Evolutionary conservation across 306 rosid genomes (phyloP).

Genomic region (Vigna radiata): DNA sequence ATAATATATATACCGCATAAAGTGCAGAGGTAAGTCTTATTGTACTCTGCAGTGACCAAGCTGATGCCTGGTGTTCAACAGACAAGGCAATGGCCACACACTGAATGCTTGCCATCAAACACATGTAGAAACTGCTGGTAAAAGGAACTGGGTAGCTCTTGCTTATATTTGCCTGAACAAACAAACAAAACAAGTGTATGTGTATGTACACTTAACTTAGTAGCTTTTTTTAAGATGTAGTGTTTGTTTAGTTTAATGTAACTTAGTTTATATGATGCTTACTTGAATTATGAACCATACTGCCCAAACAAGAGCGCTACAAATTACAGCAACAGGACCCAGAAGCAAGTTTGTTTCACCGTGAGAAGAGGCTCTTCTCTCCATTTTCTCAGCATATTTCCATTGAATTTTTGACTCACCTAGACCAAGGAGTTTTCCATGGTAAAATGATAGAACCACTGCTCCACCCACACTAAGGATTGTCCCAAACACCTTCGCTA

Average conservation of each 20-base stretch:
- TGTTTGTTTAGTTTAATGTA: neutral
- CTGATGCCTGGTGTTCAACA: conserved; percentile 51
- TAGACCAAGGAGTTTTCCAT: conserved; percentile 56
- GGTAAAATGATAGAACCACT: conserved; percentile 76
- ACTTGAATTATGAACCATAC: conserved; percentile 73
- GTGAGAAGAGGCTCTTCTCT: conserved; percentile 34
- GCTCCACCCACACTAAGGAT: conserved; percentile 76
- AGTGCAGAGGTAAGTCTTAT: conserved; percentile 58
- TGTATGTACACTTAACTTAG: too few species aligned
- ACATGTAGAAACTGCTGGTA: conserved; percentile 69
- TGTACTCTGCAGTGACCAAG: conserved; percentile 66
- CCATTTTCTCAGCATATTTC: conserved; percentile 58
- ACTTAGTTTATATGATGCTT: neutral
- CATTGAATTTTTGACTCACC: conserved; percentile 69
- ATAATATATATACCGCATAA: conserved; percentile 54
- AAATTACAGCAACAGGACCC: conserved; percentile 60
- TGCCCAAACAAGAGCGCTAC: conserved; percentile 62
- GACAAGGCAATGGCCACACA: conserved; percentile 61
- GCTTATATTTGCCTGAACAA: conserved; percentile 66
- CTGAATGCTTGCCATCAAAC: conserved; percentile 65
- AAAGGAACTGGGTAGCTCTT: conserved; percentile 70
- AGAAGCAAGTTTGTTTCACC: conserved; percentile 41
- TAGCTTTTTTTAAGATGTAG: neutral
- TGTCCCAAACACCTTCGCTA: conserved; percentile 71
- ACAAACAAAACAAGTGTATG: neutral